Evolutionary conservation across 768 basidiomycete genomes (phyloP).

Genomic region (Tylopilus sp.): DNA sequence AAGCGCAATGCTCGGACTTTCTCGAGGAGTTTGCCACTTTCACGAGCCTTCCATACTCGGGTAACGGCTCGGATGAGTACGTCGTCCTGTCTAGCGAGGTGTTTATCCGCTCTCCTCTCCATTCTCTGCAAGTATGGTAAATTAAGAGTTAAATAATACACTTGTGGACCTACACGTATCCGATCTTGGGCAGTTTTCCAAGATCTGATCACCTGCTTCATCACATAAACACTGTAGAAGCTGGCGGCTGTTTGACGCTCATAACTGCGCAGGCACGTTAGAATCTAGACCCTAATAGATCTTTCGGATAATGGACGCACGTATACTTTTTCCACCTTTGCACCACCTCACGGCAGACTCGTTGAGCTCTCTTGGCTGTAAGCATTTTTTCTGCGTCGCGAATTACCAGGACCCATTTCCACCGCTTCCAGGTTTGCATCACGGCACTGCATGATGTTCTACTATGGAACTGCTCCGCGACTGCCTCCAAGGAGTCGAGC

Average conservation of each 20-base stretch:
- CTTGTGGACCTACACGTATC: conserved; percentile 42
- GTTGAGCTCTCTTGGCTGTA: conserved; percentile 40
- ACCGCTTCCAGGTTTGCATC: conserved; percentile 50
- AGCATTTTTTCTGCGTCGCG: conserved; percentile 44
- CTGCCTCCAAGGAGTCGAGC: conserved; percentile 42
- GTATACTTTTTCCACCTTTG: conserved; percentile 53
- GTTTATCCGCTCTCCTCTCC: conserved; percentile 54
- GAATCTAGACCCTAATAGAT: conserved; percentile 1
- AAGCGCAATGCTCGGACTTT: conserved; percentile 47
- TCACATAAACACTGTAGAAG: conserved; percentile 38
- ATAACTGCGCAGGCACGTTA: conserved; percentile 34
- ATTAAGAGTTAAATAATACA: conserved; percentile 3
- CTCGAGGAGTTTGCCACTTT: conserved; percentile 56
- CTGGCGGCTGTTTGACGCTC: conserved; percentile 41
- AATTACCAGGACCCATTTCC: conserved; percentile 48
- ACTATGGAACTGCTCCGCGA: conserved; percentile 48
- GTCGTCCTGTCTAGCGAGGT: conserved; percentile 53
- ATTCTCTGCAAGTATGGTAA: conserved; percentile 41
- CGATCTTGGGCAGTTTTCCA: conserved; percentile 56
- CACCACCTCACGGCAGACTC: conserved; percentile 48
- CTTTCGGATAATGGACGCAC: conserved; percentile 37
- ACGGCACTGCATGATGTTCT: conserved; percentile 36
- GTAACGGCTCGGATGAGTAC: conserved; percentile 55
- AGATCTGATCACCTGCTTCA: conserved; percentile 44
- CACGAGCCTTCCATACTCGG: conserved; percentile 67